Percentiles rank a stretch among this genome's conserved stretches.
Evolutionary conservation across 2,329 filamentous ascomycete species (phyloP).

Genomic region (Aspergillus sp.): DNA sequence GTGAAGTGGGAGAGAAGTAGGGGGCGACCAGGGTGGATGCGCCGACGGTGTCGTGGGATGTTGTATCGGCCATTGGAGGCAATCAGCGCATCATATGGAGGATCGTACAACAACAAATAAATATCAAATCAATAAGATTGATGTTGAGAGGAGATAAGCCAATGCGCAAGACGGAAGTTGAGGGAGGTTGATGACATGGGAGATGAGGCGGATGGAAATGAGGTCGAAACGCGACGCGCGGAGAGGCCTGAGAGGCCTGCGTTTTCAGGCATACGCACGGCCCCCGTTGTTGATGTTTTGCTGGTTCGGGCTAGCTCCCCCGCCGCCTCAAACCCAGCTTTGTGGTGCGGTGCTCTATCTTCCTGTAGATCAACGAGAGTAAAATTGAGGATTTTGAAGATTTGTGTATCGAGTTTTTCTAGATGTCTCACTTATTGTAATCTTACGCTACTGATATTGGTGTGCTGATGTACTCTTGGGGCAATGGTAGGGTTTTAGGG

Average conservation of each 20-base stretch:
- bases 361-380: neutral
- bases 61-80: conserved; percentile 42
- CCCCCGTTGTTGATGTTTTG: conserved; percentile 12
- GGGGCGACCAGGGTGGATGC: conserved; percentile 45
- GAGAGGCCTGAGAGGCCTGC: conserved; percentile 13
- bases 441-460: neutral
- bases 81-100: conserved; percentile 8
- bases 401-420: neutral
- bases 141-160: neutral
- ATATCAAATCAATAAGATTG: neutral
- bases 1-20: conserved; percentile 43
- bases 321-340: neutral
- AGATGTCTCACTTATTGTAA: neutral
- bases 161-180: neutral
- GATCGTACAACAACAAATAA: neutral
- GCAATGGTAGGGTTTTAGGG: neutral
- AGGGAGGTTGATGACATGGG: conserved; percentile 1
- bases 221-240: conserved; percentile 14
- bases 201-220: neutral
- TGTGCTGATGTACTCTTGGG: too few relatives aligned
- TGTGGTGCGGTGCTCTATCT: neutral
- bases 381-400: neutral
- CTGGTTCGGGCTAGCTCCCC: conserved; percentile 7
- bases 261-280: neutral
- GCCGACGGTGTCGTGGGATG: conserved; percentile 49